phyloP scores from a whole-genome alignment of 306 rosid genomes.

The Acacia crassicarpa region DNA sequence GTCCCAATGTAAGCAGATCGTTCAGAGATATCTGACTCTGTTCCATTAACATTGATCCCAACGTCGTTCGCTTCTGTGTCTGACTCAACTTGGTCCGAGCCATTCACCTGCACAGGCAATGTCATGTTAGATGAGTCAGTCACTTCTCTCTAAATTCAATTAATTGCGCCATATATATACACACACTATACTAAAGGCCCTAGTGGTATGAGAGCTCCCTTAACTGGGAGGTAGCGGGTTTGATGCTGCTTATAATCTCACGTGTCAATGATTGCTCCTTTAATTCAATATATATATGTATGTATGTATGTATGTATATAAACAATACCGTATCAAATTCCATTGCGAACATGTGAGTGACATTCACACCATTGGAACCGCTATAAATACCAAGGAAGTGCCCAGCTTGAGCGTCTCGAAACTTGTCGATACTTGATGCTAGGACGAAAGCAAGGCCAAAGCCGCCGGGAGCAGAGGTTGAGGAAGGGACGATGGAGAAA shows the following conservation, averaged over 20 bases:
- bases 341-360: constrained; percentile 60
- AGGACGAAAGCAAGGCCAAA: constrained; percentile 65
- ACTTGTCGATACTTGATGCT: constrained; percentile 35
- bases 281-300: no score
- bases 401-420: constrained; percentile 36
- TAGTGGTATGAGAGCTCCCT: no score
- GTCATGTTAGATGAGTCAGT: background rate
- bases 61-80: constrained; percentile 57
- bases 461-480: constrained; percentile 50
- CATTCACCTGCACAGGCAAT: constrained; percentile 40
- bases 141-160: background rate
- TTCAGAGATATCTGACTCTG: background rate
- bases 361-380: background rate
- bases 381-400: constrained; percentile 66
- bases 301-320: no score
- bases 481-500: constrained; percentile 52
- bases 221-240: no score
- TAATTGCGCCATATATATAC: background rate
- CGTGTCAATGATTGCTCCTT: no score
- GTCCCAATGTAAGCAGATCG: constrained; percentile 41
- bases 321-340: constrained; percentile 79
- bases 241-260: no score
- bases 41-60: constrained; percentile 52
- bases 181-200: background rate
- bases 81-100: constrained; percentile 13